Evolutionary conservation across 2,329 filamentous ascomycete species (phyloP).

Genomic region (Magnaporthiopsis rhizophila): DNA sequence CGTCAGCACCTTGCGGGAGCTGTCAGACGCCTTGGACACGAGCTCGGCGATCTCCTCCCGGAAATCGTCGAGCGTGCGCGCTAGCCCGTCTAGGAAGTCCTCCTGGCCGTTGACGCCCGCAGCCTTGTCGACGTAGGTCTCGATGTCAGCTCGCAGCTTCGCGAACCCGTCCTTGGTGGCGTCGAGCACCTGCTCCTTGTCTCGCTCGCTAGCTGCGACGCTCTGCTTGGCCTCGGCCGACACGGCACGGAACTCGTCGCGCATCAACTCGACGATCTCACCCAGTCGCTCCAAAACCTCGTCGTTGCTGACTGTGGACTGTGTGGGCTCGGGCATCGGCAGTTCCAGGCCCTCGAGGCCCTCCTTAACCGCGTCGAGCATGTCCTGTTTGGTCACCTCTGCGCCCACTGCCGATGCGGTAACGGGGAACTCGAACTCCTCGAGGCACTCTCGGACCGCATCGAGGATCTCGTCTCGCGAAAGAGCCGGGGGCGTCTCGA

Average conservation of each 20-base stretch:
- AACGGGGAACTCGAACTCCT: constrained; percentile 71
- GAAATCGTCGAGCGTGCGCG: constrained; percentile 57
- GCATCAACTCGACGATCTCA: constrained; percentile 57
- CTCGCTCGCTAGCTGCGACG: constrained; percentile 66
- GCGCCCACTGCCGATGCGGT: constrained; percentile 45
- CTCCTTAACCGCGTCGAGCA: constrained; percentile 56
- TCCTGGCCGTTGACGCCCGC: constrained; percentile 64
- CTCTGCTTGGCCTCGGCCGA: constrained; percentile 67
- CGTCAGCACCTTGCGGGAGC: constrained; percentile 62
- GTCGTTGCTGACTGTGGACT: constrained; percentile 30
- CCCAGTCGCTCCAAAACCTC: constrained; percentile 49
- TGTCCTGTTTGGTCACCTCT: constrained; percentile 53
- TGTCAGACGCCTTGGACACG: constrained; percentile 38
- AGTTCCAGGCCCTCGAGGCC: constrained; percentile 46
- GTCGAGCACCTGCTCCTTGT: constrained; percentile 83
- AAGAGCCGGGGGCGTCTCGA: constrained; percentile 60
- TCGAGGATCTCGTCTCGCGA: constrained; percentile 78
- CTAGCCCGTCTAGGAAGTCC: constrained; percentile 65
- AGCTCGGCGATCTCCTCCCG: constrained; percentile 59
- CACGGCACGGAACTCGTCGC: constrained; percentile 49
- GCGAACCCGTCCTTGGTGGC: constrained; percentile 84
- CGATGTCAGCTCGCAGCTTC: constrained; percentile 69
- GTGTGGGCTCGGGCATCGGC: constrained; percentile 30
- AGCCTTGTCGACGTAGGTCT: constrained; percentile 68
- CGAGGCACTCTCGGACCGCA: constrained; percentile 77